Conservation (phyloP, 768 basidiomycete species). For the Pilatotrama ljubarskyi region DNA sequence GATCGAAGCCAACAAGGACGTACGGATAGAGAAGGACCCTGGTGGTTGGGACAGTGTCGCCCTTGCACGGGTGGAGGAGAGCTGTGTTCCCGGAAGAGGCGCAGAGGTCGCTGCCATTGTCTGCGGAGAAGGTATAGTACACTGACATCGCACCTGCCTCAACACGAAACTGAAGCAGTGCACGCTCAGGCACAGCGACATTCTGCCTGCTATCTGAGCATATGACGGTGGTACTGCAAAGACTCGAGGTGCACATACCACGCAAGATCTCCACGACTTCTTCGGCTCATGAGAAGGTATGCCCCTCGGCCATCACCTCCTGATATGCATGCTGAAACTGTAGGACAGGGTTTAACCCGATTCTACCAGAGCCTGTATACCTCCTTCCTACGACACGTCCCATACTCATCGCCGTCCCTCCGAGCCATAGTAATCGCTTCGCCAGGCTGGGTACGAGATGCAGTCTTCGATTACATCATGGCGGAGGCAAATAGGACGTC, state of each 20-base stretch:
- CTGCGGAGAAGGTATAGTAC: slow-evolving; percentile 76
- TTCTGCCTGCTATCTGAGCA: slow-evolving; percentile 96
- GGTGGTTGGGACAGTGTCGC: slow-evolving; percentile 86
- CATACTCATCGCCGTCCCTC: slow-evolving; percentile 68
- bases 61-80: slow-evolving; percentile 76
- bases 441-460: slow-evolving; percentile 93
- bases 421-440: slow-evolving; percentile 95
- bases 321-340: background rate
- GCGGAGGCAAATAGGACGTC: slow-evolving; percentile 76
- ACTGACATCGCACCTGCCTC: too few relatives aligned
- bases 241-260: slow-evolving; percentile 86
- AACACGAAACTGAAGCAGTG: background rate
- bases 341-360: slow-evolving; percentile 57
- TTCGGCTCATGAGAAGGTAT: slow-evolving; percentile 81
- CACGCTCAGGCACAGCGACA: slow-evolving; percentile 66
- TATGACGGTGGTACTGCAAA: slow-evolving; percentile 91
- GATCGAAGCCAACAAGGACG: slow-evolving; percentile 86
- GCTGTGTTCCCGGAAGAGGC: slow-evolving; percentile 89
- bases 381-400: slow-evolving; percentile 87
- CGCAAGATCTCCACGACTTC: slow-evolving; percentile 83
- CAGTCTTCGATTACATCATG: slow-evolving; percentile 81
- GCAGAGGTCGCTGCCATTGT: slow-evolving; percentile 97
- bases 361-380: slow-evolving; percentile 88
- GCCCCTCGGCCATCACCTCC: background rate
- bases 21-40: slow-evolving; percentile 87